phyloP scores from a whole-genome alignment of 805 yeast genomes.

The Starmerella kuoi region DNA sequence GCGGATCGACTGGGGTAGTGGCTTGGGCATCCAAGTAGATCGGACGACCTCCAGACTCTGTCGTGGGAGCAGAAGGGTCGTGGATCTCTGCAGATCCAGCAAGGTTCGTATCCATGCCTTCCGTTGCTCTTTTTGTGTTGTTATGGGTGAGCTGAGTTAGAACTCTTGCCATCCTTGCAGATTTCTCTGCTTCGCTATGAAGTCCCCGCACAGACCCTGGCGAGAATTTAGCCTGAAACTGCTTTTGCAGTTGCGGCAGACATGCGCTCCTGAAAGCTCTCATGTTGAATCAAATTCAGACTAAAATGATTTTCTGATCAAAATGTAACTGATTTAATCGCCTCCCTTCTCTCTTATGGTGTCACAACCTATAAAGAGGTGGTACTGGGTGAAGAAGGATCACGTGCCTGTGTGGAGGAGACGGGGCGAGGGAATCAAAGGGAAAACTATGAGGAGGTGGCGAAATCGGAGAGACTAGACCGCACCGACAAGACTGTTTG shows the following conservation, averaged over 20 bases:
- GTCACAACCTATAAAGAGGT: no score
- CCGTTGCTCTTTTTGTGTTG: constrained; percentile 10
- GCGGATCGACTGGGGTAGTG: constrained; percentile 94
- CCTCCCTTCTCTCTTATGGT: neutral
- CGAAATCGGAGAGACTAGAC: no score
- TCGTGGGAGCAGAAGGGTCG: constrained; percentile 16
- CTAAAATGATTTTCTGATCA: no score
- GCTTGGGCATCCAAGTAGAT: constrained; percentile 96
- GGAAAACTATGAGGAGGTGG: no score
- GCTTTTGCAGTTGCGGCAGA: neutral
- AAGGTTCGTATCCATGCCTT: constrained; percentile 5
- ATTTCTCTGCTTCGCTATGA: constrained; percentile 14
- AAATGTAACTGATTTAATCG: no score
- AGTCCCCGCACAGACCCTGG: constrained; percentile 4
- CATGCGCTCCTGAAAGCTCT: no score
- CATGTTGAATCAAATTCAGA: no score
- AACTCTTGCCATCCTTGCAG: constrained; percentile 10
- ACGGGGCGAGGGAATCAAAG: no score
- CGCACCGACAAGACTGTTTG: no score
- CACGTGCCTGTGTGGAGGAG: no score
- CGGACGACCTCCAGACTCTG: constrained; percentile 45
- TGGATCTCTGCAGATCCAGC: neutral
- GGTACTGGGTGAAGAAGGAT: no score
- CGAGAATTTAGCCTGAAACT: neutral
- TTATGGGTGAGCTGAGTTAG: constrained; percentile 17